Conservation (phyloP, 2,329 filamentous ascomycete genomes). For the Huntiella savannae region DNA sequence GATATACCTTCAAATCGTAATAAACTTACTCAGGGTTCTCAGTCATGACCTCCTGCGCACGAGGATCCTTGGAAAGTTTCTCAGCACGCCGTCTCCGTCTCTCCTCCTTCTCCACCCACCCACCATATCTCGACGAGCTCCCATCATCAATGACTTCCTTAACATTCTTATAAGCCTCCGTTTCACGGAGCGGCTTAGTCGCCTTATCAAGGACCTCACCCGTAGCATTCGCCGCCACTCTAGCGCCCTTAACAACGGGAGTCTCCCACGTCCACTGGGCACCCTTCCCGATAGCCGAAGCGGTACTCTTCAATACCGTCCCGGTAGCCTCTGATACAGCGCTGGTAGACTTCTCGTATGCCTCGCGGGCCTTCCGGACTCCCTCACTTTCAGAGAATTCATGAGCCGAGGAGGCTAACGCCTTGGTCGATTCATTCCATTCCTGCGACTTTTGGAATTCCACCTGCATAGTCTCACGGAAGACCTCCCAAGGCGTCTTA, state of each 20-base stretch:
- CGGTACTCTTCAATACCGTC: slow-evolving; percentile 68
- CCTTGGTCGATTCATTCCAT: slow-evolving; percentile 98
- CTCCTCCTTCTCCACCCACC: slow-evolving; percentile 94
- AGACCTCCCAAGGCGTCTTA: slow-evolving; percentile 97
- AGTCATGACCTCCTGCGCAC: slow-evolving; percentile 39
- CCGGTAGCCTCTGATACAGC: slow-evolving; percentile 63
- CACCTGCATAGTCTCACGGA: slow-evolving; percentile 82
- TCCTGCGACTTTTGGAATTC: slow-evolving; percentile 97
- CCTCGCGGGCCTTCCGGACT: slow-evolving; percentile 66
- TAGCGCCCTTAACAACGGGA: slow-evolving; percentile 72
- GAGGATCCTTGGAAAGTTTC: slow-evolving; percentile 39
- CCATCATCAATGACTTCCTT: slow-evolving; percentile 95
- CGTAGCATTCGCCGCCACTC: slow-evolving; percentile 69
- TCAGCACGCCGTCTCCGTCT: slow-evolving; percentile 59
- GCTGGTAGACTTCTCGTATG: slow-evolving; percentile 71
- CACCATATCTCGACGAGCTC: slow-evolving; percentile 85
- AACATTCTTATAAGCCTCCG: slow-evolving; percentile 84
- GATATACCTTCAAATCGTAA: background rate
- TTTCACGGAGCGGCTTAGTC: slow-evolving; percentile 85
- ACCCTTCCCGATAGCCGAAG: slow-evolving; percentile 70
- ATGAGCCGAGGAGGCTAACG: slow-evolving; percentile 70
- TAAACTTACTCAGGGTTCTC: slow-evolving; percentile 75
- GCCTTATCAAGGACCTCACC: slow-evolving; percentile 79
- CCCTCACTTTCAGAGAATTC: slow-evolving; percentile 87
- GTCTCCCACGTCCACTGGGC: slow-evolving; percentile 98